A percentile compares a stretch with the other conserved stretches of the same genome.
phyloP scores from a whole-genome alignment of 208 protist species.

The Acanthamoeba castellanii region DNA sequence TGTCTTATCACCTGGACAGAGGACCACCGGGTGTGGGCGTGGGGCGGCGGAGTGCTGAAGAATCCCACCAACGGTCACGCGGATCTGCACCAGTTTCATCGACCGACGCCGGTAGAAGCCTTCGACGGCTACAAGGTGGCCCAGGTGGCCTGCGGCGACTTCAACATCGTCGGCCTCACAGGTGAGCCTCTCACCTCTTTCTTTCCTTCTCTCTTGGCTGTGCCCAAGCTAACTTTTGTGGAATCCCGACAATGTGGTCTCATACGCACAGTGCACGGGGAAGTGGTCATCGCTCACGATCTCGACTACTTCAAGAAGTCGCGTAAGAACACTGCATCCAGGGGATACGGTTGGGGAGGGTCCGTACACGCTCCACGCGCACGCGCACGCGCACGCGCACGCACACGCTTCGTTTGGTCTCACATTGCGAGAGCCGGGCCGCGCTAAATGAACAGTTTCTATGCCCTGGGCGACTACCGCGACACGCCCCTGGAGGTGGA shows the following conservation, averaged over 20 bases:
- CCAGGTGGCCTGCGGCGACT: conserved; percentile 16
- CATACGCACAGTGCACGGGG: neutral
- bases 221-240: no score
- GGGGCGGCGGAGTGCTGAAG: conserved; percentile 35
- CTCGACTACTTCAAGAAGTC: conserved; percentile 21
- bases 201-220: neutral
- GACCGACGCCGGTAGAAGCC: neutral
- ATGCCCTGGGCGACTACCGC: neutral
- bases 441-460: neutral
- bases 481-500: neutral
- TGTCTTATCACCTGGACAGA: neutral
- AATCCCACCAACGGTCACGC: neutral
- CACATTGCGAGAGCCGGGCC: no score
- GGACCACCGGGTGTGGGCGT: neutral
- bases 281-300: neutral
- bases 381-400: no score
- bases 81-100: neutral
- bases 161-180: conserved; percentile 2
- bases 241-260: no score
- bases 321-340: neutral
- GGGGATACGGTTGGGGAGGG: neutral
- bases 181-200: neutral
- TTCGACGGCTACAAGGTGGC: neutral
- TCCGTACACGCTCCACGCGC: no score
- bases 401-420: no score